Base-by-base conservation (phyloP, 1,139 yeast genomes). In the Kodamaea alishanica region DNA sequence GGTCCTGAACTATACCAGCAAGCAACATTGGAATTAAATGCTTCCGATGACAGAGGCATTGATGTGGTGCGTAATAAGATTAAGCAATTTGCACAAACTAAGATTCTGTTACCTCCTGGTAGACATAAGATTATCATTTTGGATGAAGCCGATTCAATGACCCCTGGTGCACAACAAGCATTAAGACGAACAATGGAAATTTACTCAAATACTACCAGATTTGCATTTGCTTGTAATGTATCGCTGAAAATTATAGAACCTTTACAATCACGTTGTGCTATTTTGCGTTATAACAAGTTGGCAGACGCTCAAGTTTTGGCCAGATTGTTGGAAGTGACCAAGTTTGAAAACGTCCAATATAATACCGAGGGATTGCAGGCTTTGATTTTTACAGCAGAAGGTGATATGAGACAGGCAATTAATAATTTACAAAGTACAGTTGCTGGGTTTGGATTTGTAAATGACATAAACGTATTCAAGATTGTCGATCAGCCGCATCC, bases 401-500 rank as follows among this genome's bases (percentile, higher is more conserved):
- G 98, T 41, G 99, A 92, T 58, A 92, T 94, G 98, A 78, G 99
- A 63, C 98, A 92, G 60, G 98, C 98, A 0, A 77, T 94, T 37
- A 94, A 94, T 56, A 92, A 92, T 60, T 61, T 92, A 42, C 98
- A 92, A 57, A 83, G 95, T 57, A 89, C 97, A 0, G 94, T 83
- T 24, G 89, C 96, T 1, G 98, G 98, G 1, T 90, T 90, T 63
- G 92, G 87, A 2, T 75, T 86, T 47, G 97, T 92, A 10, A 85
- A 81, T 54, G 92, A 89, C 37, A 86, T 86, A 30, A 92, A 90
- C 55, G 98, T 92, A 15, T 92, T 89, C 69, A 88, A 86, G 58
- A 87, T 92, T 44, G 98, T 92, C 3, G 99, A 92, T 60, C 87
- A 90, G 40, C 99, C 99, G 1, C 97, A 92, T 60, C 98, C 98